phyloP scores from a whole-genome alignment of 106 monocot genomes.

The Narthecium ossifragum region DNA sequence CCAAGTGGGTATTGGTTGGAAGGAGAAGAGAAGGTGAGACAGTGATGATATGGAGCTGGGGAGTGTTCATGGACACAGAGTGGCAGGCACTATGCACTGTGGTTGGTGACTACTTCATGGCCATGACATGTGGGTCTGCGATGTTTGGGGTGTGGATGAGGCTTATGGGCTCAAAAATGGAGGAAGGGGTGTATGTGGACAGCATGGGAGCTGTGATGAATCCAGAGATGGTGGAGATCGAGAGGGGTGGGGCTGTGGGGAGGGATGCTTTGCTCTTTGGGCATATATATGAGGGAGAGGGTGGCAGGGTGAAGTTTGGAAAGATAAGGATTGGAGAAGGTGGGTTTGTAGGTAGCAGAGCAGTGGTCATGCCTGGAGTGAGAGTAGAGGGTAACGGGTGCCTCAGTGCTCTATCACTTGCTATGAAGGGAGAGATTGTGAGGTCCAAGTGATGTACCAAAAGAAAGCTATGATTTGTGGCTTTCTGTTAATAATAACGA shows the following conservation, averaged over 20 bases:
- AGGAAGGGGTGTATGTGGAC: conserved; percentile 36
- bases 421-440: conserved; percentile 50
- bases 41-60: conserved; percentile 30
- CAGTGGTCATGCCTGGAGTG: conserved; percentile 43
- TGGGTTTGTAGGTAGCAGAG: conserved; percentile 40
- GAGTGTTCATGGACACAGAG: conserved; percentile 35
- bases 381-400: conserved; percentile 26
- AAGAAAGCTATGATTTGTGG: not conserved
- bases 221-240: conserved; percentile 50
- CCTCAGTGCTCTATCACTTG: conserved; percentile 33
- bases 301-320: conserved; percentile 42
- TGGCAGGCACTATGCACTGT: conserved; percentile 43
- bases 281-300: conserved; percentile 43
- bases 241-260: conserved; percentile 23
- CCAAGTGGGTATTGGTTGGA: conserved; percentile 44
- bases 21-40: conserved; percentile 30
- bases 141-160: conserved; percentile 31
- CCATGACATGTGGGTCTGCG: conserved; percentile 38
- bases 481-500: too few species aligned
- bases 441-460: conserved; percentile 11
- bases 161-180: conserved; percentile 33
- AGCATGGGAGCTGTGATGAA: conserved; percentile 36
- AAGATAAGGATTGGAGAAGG: conserved; percentile 28
- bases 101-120: conserved; percentile 36
- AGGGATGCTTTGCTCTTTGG: conserved; percentile 36